Base-by-base conservation (phyloP, 345 rosid species). In the Pugionium dolabratum region DNA sequence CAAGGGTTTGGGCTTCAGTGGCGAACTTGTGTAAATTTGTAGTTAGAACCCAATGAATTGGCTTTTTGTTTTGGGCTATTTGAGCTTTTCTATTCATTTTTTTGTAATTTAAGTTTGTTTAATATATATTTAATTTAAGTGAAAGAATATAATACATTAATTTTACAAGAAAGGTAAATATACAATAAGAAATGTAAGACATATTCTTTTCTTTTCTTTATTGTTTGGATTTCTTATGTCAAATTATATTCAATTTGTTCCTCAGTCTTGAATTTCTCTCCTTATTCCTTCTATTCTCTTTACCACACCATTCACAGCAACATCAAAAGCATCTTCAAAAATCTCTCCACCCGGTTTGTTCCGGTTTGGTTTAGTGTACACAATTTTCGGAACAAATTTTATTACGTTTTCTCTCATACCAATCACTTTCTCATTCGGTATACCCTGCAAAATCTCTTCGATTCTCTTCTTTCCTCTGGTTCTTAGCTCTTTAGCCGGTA, bases 321-420 rank as follows among this genome's bases (percentile, higher is more conserved):
- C 18, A 56, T 79, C 77, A 51, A 84, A 75, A 41, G 90, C 83
- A 79, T 84, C 93, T 41, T 78, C 84, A 35, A 74, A 11, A 4
- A n/a, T 42, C 27, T 62, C 67, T 27, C 9, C 33, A 29, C 6
- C 75, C 11, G 55, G 56, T 61, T 67, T 50, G 2, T 62, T 5
- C 45, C 43, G 64, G 63, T 65, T 59, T 2, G 79, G 72, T 64
- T 79, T 67, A 9, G 78, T 75, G 43, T 82, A 84, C 28, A 81
- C 64, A 47, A 84, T 64, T 70, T 72, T 84, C 1, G 89, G 92
- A 46, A 86, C 61, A 67, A 84, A 47, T 44, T 34, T 35, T 43
- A 84, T 57, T 0, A 82, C 81, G 62, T 75, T 80, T 44, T 78
- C 79, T 62, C 86, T 78, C 87, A 84, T 69, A 1, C 66, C 61